A percentile compares a stretch with the other conserved stretches of the same genome.
These are phyloP conservation scores for Vitis hybrid DNA, from an alignment of 177 flowering plant genomes.

Conservation along the genomic window DNA sequence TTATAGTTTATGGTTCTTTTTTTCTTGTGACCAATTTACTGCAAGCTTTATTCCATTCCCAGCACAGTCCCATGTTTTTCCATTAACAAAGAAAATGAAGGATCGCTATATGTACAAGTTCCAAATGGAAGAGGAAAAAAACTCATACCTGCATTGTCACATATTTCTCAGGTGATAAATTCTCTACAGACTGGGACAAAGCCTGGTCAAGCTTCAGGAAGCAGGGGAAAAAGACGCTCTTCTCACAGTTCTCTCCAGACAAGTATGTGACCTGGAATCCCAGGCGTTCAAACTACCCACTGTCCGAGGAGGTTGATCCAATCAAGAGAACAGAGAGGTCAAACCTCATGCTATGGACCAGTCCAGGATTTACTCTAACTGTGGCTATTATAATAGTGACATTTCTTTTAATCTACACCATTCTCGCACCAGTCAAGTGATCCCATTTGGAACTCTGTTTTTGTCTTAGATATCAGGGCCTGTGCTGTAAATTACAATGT, in stretches of 20 bases:
- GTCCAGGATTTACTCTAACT: slow-evolving; percentile 73
- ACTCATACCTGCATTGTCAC: background rate
- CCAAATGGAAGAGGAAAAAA: too few relatives aligned
- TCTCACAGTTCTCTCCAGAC: slow-evolving; percentile 69
- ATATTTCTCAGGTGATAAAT: slow-evolving; percentile 51
- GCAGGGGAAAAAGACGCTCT: slow-evolving; percentile 65
- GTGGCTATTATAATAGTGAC: slow-evolving; percentile 78
- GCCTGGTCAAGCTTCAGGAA: slow-evolving; percentile 87
- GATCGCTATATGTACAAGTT: background rate
- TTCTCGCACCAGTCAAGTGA: slow-evolving; percentile 63
- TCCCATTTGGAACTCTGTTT: background rate
- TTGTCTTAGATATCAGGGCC: background rate
- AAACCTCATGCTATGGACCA: slow-evolving; percentile 85
- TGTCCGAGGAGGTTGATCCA: slow-evolving; percentile 90
- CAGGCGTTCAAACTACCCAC: slow-evolving; percentile 70
- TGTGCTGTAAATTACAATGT: slow-evolving; percentile 5
- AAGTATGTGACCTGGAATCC: slow-evolving; percentile 98
- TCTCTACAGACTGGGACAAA: slow-evolving; percentile 93
- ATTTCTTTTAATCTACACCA: slow-evolving; percentile 72
- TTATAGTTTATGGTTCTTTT: too few relatives aligned
- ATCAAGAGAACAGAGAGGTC: slow-evolving; percentile 89
- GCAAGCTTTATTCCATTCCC: too few relatives aligned
- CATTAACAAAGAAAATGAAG: too few relatives aligned
- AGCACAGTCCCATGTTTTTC: too few relatives aligned
- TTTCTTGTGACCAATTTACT: too few relatives aligned